Base-by-base conservation (phyloP, 2,329 filamentous ascomycete species). In the Phyllosticta citriasiana region DNA sequence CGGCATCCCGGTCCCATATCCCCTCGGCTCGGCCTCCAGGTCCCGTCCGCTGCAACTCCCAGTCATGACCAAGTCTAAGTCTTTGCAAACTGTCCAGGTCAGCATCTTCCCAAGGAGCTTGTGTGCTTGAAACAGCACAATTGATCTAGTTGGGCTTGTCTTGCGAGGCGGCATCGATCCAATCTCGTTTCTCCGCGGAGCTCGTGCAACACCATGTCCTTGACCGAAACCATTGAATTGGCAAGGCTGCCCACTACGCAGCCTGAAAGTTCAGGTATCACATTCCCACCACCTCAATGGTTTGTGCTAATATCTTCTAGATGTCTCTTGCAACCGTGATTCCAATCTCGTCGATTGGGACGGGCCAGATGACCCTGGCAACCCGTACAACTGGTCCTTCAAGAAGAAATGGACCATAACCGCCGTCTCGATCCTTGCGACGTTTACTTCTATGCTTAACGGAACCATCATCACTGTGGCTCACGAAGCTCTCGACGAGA, bases 321-420 rank as follows among this genome's bases (percentile, higher is more conserved):
- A n/a, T 16, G 14, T n/a, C 16, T n/a, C 40, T 47, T 16, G 16
- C n/a, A 7, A 47, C 14, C 16, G 14, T 4, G 40, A 47, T 3
- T n/a, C 40, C 12, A 47, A 16, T 2, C 77, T 72, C 62, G 83
- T 85, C 2, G 71, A 12, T 71, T 76, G 54, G 82, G 78, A 64
- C 75, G 71, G 65, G 79, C 83, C 83, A 75, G 81, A 68, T 35
- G 72, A 74, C 60, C 66, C 69, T 5, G 67, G 63, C 25, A 73
- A 72, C 35, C 73, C 73, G 12, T 70, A 68, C 65, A 73, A 73
- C 59, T 75, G 72, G 72, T 66, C 64, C 16, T 57, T 61, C 12
- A 30, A 59, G 8, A 66, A 66, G 22, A 76, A 76, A 67, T 71
- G 71, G 68, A 53, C 72, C 24, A 67, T 73, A 14, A 71, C 72